A percentile compares a stretch with the other conserved stretches of the same genome.
Evolutionary conservation across 257 asterid species (phyloP).

Genomic region (Fraxinus quadrangulata): DNA sequence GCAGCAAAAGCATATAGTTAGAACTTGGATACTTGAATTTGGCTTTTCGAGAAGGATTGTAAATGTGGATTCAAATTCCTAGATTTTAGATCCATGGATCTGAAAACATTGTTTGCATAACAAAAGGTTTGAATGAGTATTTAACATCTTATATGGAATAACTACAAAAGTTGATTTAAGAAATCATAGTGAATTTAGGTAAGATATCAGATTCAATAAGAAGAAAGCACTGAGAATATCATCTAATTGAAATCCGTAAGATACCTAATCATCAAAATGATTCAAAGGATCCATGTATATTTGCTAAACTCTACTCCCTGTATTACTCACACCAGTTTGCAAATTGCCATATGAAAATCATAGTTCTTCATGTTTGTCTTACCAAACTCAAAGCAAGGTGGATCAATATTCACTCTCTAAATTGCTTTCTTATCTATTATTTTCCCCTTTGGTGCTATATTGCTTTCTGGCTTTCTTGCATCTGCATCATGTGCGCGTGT

Average conservation of each 20-base stretch:
- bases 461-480: neutral
- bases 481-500: neutral
- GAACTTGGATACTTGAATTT: neutral
- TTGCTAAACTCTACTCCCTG: neutral
- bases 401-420: neutral
- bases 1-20: neutral
- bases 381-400: neutral
- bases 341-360: neutral
- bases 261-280: slow-evolving; percentile 7
- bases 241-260: neutral
- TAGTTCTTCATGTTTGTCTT: neutral
- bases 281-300: neutral
- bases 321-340: neutral
- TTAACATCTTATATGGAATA: slow-evolving; percentile 9
- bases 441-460: neutral
- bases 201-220: neutral
- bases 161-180: slow-evolving; percentile 8
- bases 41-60: no score
- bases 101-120: neutral
- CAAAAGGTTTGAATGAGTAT: slow-evolving; percentile 7
- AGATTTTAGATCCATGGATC: slow-evolving; percentile 11
- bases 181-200: neutral
- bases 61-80: neutral
- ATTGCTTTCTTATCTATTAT: neutral
- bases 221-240: neutral